These are phyloP conservation scores for Tolypocladium tundrense DNA, from an alignment of 2,329 filamentous ascomycete species.

Conservation along the genomic window DNA sequence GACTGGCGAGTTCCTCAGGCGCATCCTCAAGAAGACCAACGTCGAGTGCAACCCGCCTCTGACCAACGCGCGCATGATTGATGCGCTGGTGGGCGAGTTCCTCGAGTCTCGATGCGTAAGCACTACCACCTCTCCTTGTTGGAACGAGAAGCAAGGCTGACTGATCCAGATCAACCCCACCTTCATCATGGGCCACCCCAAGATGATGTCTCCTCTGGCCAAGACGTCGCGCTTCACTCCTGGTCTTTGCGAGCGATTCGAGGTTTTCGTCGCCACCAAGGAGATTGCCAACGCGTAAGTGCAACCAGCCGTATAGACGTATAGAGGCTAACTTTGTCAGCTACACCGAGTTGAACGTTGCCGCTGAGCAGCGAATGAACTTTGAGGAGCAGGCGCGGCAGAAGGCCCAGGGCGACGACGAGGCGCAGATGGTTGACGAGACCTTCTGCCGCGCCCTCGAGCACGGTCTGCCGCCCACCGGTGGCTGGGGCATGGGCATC, in stretches of 20 bases:
- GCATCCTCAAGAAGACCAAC: conserved; percentile 77
- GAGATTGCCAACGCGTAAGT: conserved; percentile 78
- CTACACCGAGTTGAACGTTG: conserved; percentile 89
- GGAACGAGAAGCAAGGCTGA: not conserved
- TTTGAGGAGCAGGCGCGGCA: conserved; percentile 86
- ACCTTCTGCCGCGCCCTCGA: conserved; percentile 87
- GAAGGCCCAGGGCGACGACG: conserved; percentile 94
- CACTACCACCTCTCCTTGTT: not conserved
- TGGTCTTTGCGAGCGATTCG: conserved; percentile 92
- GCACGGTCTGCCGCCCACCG: conserved; percentile 84
- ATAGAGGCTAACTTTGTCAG: conserved; percentile 6
- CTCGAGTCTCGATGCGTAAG: conserved; percentile 75
- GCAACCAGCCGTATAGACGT: not conserved
- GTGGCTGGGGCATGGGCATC: conserved; percentile 93
- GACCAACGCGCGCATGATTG: conserved; percentile 92
- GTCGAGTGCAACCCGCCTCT: conserved; percentile 83
- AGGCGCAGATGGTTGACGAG: conserved; percentile 93
- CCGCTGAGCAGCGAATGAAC: conserved; percentile 83
- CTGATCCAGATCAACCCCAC: conserved; percentile 59
- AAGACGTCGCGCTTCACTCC: conserved; percentile 79
- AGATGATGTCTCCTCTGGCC: conserved; percentile 77
- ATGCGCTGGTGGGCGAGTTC: conserved; percentile 88
- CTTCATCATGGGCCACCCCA: conserved; percentile 50
- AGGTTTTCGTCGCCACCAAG: conserved; percentile 70
- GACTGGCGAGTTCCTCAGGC: conserved; percentile 79